Percentiles rank a stretch among this genome's conserved stretches.
These are phyloP conservation scores for Setaria italica DNA, from an alignment of 202 grass and related monocot species.

Conservation along the genomic window DNA sequence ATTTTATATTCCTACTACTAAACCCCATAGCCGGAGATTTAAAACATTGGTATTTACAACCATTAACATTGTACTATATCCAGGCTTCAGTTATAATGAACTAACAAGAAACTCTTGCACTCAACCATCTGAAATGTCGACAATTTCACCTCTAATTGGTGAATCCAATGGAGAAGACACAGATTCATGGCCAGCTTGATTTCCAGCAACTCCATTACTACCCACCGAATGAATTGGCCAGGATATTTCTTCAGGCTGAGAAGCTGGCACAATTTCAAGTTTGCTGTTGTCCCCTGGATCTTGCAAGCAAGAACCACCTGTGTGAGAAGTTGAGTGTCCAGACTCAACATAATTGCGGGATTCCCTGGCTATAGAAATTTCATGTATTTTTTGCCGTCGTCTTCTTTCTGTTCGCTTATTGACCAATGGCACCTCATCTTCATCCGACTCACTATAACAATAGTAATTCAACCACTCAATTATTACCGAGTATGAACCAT, in stretches of 20 bases:
- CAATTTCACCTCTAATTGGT: constrained; percentile 51
- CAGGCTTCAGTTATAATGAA: constrained; percentile 24
- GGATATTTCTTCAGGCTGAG: constrained; percentile 24
- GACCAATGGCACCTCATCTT: constrained; percentile 64
- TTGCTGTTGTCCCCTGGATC: background rate
- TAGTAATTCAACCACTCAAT: constrained; percentile 67
- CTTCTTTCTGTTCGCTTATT: constrained; percentile 84
- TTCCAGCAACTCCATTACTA: constrained; percentile 32
- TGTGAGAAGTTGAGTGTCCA: constrained; percentile 20
- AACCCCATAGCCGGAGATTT: too few relatives aligned
- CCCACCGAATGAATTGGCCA: constrained; percentile 7
- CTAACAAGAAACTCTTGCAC: background rate
- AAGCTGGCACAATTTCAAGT: constrained; percentile 24
- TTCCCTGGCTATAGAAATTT: constrained; percentile 37
- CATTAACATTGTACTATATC: constrained; percentile 13
- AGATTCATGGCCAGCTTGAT: constrained; percentile 34
- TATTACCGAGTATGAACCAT: constrained; percentile 48
- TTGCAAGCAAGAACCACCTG: constrained; percentile 27
- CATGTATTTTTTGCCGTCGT: constrained; percentile 48
- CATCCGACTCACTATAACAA: constrained; percentile 59
- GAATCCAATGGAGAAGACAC: constrained; percentile 40
- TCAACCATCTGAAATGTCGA: constrained; percentile 78
- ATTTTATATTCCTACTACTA: too few relatives aligned
- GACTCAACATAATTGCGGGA: constrained; percentile 1
- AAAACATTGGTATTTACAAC: background rate